Conservation (phyloP, 805 yeast genomes). For the Monosporozyma aquatica region DNA sequence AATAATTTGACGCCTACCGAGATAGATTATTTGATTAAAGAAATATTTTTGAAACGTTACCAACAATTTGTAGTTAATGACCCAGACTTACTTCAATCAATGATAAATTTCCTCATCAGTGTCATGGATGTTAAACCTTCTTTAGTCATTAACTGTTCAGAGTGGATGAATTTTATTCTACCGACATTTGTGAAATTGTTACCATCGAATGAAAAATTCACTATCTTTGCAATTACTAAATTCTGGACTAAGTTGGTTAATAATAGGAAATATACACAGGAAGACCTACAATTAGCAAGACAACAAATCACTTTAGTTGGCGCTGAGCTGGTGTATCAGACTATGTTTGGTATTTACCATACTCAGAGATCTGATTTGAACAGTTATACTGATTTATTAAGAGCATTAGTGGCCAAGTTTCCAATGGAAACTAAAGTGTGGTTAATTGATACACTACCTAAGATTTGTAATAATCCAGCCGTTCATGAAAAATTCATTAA, state of each 20-base stretch:
- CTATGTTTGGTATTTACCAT: slow-evolving; percentile 40
- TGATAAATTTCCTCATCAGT: slow-evolving; percentile 43
- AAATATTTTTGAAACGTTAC: slow-evolving; percentile 32
- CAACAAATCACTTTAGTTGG: slow-evolving; percentile 21
- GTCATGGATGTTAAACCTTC: slow-evolving; percentile 43
- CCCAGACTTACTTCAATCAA: slow-evolving; percentile 49
- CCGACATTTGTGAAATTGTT: slow-evolving; percentile 28
- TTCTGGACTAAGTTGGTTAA: slow-evolving; percentile 45
- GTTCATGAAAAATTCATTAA: slow-evolving; percentile 40
- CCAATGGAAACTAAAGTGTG: slow-evolving; percentile 43
- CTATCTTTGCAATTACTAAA: slow-evolving; percentile 40
- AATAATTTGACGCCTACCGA: slow-evolving; percentile 26
- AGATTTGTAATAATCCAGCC: slow-evolving; percentile 22
- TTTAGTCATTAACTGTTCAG: slow-evolving; percentile 32
- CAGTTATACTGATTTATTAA: slow-evolving; percentile 43
- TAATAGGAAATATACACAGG: slow-evolving; percentile 38
- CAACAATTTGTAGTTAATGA: slow-evolving; percentile 37
- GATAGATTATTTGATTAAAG: slow-evolving; percentile 32
- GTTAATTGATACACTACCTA: slow-evolving; percentile 31
- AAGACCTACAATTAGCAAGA: slow-evolving; percentile 33
- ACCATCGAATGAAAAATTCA: slow-evolving; percentile 40
- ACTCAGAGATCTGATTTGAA: slow-evolving; percentile 53
- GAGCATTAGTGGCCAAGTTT: slow-evolving; percentile 41
- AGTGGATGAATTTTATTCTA: slow-evolving; percentile 20
- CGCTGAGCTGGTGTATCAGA: slow-evolving; percentile 23